A percentile compares a stretch with the other conserved stretches of the same genome.
Evolutionary conservation across 805 yeast species (phyloP).

Genomic region (Saccharomycopsis guyanensis): DNA sequence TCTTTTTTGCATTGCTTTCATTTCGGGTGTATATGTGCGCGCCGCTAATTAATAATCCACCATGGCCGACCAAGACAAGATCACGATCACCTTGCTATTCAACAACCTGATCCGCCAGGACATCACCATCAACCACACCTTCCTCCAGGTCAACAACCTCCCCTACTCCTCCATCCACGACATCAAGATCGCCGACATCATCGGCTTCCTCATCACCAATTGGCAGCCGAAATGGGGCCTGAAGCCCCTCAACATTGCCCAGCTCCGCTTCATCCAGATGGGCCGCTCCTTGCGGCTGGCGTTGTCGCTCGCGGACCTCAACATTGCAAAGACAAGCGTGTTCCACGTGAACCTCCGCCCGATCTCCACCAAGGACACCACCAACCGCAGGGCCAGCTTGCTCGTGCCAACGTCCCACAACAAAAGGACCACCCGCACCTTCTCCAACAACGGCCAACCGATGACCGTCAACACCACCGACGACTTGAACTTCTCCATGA

Average conservation of each 20-base stretch:
- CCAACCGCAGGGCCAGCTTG: slow-evolving; percentile 16
- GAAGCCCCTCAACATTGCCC: slow-evolving; percentile 15
- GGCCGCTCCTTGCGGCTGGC: slow-evolving; percentile 16
- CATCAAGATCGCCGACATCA: slow-evolving; percentile 15
- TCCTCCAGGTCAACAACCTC: slow-evolving; percentile 16
- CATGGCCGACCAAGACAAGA: too few relatives aligned
- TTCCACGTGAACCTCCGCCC: slow-evolving; percentile 13
- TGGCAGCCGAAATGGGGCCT: slow-evolving; percentile 21
- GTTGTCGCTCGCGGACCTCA: slow-evolving; percentile 11
- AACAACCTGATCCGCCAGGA: slow-evolving; percentile 11
- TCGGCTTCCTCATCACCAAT: slow-evolving; percentile 14
- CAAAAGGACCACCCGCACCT: slow-evolving; percentile 6
- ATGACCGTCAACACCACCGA: slow-evolving; percentile 9
- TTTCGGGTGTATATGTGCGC: too few relatives aligned
- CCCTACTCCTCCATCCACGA: slow-evolving; percentile 6
- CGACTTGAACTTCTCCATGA: slow-evolving; percentile 4
- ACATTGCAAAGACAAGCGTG: slow-evolving; percentile 1
- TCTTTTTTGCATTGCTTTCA: too few relatives aligned
- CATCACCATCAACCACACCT: slow-evolving; percentile 18
- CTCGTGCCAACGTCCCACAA: slow-evolving; percentile 18
- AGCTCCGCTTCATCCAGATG: slow-evolving; percentile 12
- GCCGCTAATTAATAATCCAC: too few relatives aligned
- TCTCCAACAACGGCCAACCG: slow-evolving; percentile 1
- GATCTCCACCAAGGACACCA: slow-evolving; percentile 8
- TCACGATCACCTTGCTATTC: slow-evolving; percentile 12